Percentiles rank a stretch among this genome's conserved stretches.
Conservation (phyloP, 345 rosid species). For the Theobroma cacao region DNA sequence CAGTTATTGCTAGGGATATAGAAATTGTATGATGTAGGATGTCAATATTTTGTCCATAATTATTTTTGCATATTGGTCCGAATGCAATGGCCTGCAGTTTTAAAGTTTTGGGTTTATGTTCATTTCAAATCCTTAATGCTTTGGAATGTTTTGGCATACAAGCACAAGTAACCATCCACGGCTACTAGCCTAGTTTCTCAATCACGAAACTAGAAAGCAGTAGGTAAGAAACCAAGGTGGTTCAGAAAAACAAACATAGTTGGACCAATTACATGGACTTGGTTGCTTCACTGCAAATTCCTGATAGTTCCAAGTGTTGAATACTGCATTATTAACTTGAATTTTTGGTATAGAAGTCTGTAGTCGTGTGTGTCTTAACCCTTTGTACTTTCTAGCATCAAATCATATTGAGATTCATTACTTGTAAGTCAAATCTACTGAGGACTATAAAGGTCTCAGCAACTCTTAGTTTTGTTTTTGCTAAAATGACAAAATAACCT, state of each 20-base stretch:
- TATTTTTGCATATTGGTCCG: background rate
- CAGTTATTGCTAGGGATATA: slow-evolving; percentile 27
- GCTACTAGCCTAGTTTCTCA: background rate
- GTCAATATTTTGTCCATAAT: background rate
- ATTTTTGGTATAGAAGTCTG: too few relatives aligned
- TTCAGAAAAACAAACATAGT: background rate
- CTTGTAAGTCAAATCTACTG: too few relatives aligned
- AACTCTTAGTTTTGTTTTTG: too few relatives aligned
- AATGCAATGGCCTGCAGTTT: background rate
- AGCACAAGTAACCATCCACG: background rate
- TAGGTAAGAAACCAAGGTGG: background rate
- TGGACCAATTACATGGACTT: background rate
- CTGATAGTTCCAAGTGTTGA: too few relatives aligned
- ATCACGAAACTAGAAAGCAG: too few relatives aligned
- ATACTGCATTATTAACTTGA: too few relatives aligned
- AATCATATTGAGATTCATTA: too few relatives aligned
- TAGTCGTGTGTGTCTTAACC: too few relatives aligned
- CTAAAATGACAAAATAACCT: too few relatives aligned
- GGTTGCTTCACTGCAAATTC: background rate
- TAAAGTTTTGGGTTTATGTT: too few relatives aligned
- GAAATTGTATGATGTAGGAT: slow-evolving; percentile 36
- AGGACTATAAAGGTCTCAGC: too few relatives aligned
- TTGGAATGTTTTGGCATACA: background rate
- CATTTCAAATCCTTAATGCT: background rate
- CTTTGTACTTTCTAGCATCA: too few relatives aligned